Percentiles rank a stretch among this genome's conserved stretches.
Conservation (phyloP, 2,329 filamentous ascomycete genomes). For the Penicillium sp. region DNA sequence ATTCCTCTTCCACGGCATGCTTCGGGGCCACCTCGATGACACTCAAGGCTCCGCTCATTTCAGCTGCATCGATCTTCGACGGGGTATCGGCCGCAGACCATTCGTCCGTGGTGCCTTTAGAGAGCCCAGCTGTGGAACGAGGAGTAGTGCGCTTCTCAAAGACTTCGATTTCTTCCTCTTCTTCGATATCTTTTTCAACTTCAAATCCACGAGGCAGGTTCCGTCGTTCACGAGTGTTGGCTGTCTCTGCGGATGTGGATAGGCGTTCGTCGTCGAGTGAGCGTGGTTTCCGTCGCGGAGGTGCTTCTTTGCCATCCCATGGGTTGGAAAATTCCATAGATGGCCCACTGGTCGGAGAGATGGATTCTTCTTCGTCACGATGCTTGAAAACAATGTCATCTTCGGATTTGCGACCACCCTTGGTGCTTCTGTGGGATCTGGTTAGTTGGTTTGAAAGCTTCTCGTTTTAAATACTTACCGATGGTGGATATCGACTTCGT, state of each 20-base stretch:
- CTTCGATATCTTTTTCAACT: slow-evolving; percentile 2
- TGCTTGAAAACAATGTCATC: slow-evolving; percentile 39
- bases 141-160: slow-evolving; percentile 5
- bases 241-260: neutral
- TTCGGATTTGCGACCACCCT: slow-evolving; percentile 31
- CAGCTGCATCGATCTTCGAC: slow-evolving; percentile 14
- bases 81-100: slow-evolving; percentile 86
- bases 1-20: slow-evolving; percentile 62
- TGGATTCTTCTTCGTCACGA: slow-evolving; percentile 43
- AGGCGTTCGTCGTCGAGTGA: slow-evolving; percentile 9
- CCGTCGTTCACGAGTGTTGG: slow-evolving; percentile 5
- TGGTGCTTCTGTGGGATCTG: slow-evolving; percentile 6
- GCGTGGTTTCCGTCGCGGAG: slow-evolving; percentile 4
- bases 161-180: slow-evolving; percentile 24
- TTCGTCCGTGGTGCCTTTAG: slow-evolving; percentile 72
- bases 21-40: slow-evolving; percentile 27
- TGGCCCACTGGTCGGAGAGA: slow-evolving; percentile 40
- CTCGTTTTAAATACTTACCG: slow-evolving; percentile 45
- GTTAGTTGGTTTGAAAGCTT: neutral
- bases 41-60: slow-evolving; percentile 25
- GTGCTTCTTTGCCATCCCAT: slow-evolving; percentile 13
- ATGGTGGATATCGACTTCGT: slow-evolving; percentile 61
- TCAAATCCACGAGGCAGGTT: slow-evolving; percentile 2
- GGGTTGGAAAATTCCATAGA: slow-evolving; percentile 19
- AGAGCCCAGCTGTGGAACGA: slow-evolving; percentile 52